Evolutionary conservation across 2,329 filamentous ascomycete species (phyloP), one percentile per base, ranked within the genome.

Genomic region (Botrytis fabae): DNA sequence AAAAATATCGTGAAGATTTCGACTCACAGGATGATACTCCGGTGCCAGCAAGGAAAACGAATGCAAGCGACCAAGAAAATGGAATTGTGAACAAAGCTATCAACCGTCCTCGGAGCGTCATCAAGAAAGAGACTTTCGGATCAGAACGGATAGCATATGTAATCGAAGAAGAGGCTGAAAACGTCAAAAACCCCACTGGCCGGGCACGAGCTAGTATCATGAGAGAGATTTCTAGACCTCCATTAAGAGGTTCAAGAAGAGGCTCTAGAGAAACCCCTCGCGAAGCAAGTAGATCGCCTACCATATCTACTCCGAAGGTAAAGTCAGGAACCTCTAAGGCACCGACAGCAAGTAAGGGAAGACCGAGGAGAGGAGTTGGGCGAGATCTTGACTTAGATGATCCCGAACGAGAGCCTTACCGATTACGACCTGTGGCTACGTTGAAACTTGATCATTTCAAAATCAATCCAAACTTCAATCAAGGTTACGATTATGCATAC

Each of bases 401-500:
- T 38, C 73, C 74, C 12, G 72, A 81, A 40, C 76, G 81, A 28
- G 80, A 81, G 74, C 82, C 82, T 32, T 79, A 85, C 18, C 83
- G 86, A 35, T 70, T 79, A 32, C 82, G 81, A 40, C 82, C 84
- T 0, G 61, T 85, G 7, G 72, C 79, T 22, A 79, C 81, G 40
- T 82, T 89, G 6, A 80, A 75, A 20, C 78, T 85, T 1, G 81
- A 83, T 35, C 86, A 92, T 82, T 93, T 93, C 83, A 91, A 87
- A 77, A 84, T 91, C 74, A 92, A 93, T 72, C 86, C 89, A 3
- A 81, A 83, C 5, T 85, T 84, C 77, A 91, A 90, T 73, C 83
- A 89, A 69, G 88, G 89, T 10, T 82, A 86, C 59, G 85, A 87
- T 71, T 89, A 86, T 78, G 89, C 90, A 18, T 92, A 87, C 79